Percentiles rank a stretch among this genome's conserved stretches.
Evolutionary conservation across 345 rosid genomes (phyloP).

Genomic region (Lepidium didymum): DNA sequence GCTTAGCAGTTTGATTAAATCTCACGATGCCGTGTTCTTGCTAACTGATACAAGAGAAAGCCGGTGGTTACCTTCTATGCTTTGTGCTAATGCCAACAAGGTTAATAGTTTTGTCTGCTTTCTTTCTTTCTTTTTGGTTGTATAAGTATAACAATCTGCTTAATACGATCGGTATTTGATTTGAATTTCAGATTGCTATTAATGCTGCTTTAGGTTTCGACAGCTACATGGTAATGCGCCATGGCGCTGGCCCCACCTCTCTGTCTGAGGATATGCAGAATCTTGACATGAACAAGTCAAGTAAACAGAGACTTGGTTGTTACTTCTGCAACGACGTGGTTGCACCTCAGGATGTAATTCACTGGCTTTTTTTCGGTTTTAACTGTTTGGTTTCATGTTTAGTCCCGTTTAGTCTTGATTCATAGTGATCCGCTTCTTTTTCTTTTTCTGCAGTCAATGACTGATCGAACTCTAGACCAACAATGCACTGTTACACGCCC

Average conservation of each 20-base stretch:
- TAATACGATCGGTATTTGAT: background rate
- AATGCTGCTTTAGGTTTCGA: constrained; percentile 95
- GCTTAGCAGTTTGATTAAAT: constrained; percentile 58
- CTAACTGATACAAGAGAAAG: constrained; percentile 99
- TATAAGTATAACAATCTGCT: background rate
- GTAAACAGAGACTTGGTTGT: constrained; percentile 69
- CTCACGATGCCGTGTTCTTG: constrained; percentile 86
- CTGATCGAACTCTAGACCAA: constrained; percentile 90
- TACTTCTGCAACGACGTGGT: constrained; percentile 97
- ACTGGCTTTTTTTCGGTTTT: background rate
- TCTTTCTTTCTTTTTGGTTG: background rate
- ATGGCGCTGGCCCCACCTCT: constrained; percentile 74
- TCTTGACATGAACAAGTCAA: constrained; percentile 35
- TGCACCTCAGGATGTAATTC: constrained; percentile 85
- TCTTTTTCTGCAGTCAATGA: constrained; percentile 62
- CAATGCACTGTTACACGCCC: constrained; percentile 99
- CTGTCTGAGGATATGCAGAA: constrained; percentile 36
- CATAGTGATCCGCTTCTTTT: background rate
- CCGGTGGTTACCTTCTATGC: constrained; percentile 87
- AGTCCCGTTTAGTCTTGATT: background rate
- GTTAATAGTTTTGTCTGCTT: constrained; percentile 25
- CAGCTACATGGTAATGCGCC: constrained; percentile 96
- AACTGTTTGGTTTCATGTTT: background rate
- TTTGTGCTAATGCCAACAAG: constrained; percentile 79
- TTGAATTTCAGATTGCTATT: constrained; percentile 59